Evolutionary conservation across 805 yeast genomes (phyloP), one percentile per base, ranked within the genome.

Genomic region (Torulaspora quercuum): DNA sequence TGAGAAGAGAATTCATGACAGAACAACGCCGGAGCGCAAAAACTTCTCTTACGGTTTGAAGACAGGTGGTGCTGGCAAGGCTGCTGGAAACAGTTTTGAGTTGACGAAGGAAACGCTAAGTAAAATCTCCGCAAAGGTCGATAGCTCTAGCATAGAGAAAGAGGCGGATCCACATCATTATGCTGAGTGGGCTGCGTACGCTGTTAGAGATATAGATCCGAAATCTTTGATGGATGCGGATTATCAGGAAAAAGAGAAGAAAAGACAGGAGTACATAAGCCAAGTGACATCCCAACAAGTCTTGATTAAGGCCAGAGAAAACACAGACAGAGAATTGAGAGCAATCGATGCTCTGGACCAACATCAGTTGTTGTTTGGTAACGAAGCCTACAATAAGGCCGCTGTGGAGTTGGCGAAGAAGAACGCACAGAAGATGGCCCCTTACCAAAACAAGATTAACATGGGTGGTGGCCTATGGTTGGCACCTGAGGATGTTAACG

Each of bases 401-500:
- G 97, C 96, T 2, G 70, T 82, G 36, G 78, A 80, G 19, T 65
- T 83, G 44, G 96, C 96, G 2, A 83, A 82, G 56, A 73, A 74
- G 44, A 77, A 78, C 51, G 68, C 73, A 30, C 75, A 73, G 33
- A 78, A 75, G 55, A 73, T 90, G 52, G 54, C 72, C 32, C 68
- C 70, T 44, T 57, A 66, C 44, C 57, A 50, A 33, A 77, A 79
- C 46, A 75, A 80, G 58, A 68, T 87, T 50, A 72, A 86, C 53
- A 64, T 90, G 45, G 98, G 98, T 42, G 95, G 95, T 45, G 97
- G 97, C 2, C 70, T 85, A 40, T 75, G 72, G 53, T 76, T 90
- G 73, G 69, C 83, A 25, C 82, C 73, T 42, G 73, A 69, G 13
- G 96, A 89, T 53, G 75, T 92, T 44, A 82, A 85, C 46, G 72